phyloP scores from a whole-genome alignment of 75 land plant species.

The Picea sitchensis region DNA sequence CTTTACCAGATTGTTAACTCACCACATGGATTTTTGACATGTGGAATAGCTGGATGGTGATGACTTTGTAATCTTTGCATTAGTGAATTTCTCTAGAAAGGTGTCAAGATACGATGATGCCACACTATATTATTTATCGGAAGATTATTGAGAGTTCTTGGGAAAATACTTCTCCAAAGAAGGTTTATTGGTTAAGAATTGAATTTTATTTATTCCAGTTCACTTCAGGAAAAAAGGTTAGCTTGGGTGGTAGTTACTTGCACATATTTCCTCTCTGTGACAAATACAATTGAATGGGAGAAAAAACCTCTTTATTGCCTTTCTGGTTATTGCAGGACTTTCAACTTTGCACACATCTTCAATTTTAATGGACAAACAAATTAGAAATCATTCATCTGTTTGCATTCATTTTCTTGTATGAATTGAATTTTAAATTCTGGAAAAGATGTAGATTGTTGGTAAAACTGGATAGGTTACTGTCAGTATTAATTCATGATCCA shows the following conservation, averaged over 20 bases:
- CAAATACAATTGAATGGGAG: neutral
- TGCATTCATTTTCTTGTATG: constrained; percentile 3
- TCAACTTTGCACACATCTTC: neutral
- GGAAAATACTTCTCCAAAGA: too few relatives aligned
- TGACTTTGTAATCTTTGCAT: neutral
- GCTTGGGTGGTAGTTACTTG: neutral
- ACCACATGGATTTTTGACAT: neutral
- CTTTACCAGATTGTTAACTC: neutral
- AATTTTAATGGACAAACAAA: neutral
- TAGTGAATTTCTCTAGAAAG: neutral
- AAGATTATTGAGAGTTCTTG: neutral
- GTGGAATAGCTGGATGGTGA: neutral
- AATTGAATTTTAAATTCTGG: neutral
- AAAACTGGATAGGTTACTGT: neutral
- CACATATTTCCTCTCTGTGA: neutral
- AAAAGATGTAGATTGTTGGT: neutral
- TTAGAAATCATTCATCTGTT: neutral
- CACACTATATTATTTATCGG: neutral
- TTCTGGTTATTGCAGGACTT: constrained; percentile 1
- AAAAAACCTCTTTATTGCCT: neutral
- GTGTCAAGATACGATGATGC: neutral
- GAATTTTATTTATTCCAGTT: neutral
- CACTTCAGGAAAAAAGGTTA: neutral
- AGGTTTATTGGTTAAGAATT: too few relatives aligned
- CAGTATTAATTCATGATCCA: constrained; percentile 3